Base-by-base conservation (phyloP, 805 yeast species). In the Kuraishia piskuri region DNA sequence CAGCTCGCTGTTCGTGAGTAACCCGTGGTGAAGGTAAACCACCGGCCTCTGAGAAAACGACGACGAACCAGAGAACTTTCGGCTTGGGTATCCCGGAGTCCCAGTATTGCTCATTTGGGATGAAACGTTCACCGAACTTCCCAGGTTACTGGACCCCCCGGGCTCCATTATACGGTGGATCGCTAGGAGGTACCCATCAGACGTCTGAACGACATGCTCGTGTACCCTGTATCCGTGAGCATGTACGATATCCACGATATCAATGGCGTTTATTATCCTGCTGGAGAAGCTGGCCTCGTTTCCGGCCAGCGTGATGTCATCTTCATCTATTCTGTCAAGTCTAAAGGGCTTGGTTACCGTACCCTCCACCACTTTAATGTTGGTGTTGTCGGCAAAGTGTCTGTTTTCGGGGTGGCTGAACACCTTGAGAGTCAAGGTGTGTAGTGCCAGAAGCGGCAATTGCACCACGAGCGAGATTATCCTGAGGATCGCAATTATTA, bases 21-120 rank as follows among this genome's bases (percentile, higher is more conserved):
- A 72, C 0, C 98, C 98, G 63, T 92, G 98, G 65, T 92, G 98
- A 52, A 92, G 76, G 64, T 88, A 92, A 0, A 88, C 87, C 1
- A 86, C 84, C 14, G 72, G 61, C 49, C 53, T 55, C 50, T 52
- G 22, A 3, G 46, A 21, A 19, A 49, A 26, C 9, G 50, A 44
- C 14, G 52, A 36, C 6, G 61, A 54, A 7, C n/a, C n/a, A n/a
- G n/a, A n/a, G n/a, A n/a, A n/a, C n/a, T n/a, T n/a, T n/a, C n/a
- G n/a, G n/a, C n/a, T n/a, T n/a, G n/a, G n/a, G n/a, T n/a, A n/a
- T n/a, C n/a, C n/a, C n/a, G n/a, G n/a, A 31, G 8, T 10, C 14
- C 4, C 17, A n/a, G 9, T 31, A 31, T 31, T 31, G 14, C 40
- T n/a, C 40, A 31, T 12, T 31, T 31, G 40, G 40, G 40, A 31